phyloP scores from a whole-genome alignment of 352 stramenopile species.

The Globisporangium perplexum region DNA sequence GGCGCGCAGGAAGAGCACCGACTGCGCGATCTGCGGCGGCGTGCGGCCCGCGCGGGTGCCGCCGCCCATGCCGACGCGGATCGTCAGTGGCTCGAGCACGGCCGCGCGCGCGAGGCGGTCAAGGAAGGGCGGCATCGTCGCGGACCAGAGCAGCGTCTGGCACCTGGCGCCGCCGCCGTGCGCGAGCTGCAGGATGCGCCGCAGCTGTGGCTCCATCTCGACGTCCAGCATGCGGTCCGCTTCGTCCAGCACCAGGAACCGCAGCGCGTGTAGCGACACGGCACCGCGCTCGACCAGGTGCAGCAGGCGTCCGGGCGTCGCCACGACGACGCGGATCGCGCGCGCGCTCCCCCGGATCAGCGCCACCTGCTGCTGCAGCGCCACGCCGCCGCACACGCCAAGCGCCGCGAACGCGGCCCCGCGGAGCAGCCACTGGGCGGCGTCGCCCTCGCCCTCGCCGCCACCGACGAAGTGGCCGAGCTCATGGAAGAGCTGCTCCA shows the following conservation, averaged over 20 bases:
- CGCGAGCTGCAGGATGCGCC: constrained; percentile 87
- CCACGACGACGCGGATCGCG: constrained; percentile 26
- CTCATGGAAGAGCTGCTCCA: constrained; percentile 90
- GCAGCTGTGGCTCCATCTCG: constrained; percentile 91
- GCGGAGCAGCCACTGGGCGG: constrained; percentile 35
- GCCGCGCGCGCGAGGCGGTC: constrained; percentile 90
- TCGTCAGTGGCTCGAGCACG: constrained; percentile 89
- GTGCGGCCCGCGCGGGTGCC: constrained; percentile 28
- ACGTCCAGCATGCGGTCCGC: constrained; percentile 95
- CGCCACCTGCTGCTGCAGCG: constrained; percentile 25
- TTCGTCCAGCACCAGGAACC: constrained; percentile 92
- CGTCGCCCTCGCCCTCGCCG: neutral
- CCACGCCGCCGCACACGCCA: constrained; percentile 42
- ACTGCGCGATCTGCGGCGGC: constrained; percentile 86
- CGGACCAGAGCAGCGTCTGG: constrained; percentile 92
- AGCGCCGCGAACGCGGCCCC: constrained; percentile 17
- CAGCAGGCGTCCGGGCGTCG: constrained; percentile 56
- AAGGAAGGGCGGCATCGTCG: constrained; percentile 90
- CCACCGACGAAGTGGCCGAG: constrained; percentile 27
- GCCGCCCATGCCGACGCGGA: constrained; percentile 80
- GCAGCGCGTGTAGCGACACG: constrained; percentile 24
- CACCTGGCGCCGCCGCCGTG: constrained; percentile 44
- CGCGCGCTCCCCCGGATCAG: constrained; percentile 24
- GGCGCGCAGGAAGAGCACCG: constrained; percentile 59
- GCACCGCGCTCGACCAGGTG: constrained; percentile 27